Base-by-base conservation (phyloP, 495 filamentous ascomycete genomes). In the Podospora bellae-mahoneyi region DNA sequence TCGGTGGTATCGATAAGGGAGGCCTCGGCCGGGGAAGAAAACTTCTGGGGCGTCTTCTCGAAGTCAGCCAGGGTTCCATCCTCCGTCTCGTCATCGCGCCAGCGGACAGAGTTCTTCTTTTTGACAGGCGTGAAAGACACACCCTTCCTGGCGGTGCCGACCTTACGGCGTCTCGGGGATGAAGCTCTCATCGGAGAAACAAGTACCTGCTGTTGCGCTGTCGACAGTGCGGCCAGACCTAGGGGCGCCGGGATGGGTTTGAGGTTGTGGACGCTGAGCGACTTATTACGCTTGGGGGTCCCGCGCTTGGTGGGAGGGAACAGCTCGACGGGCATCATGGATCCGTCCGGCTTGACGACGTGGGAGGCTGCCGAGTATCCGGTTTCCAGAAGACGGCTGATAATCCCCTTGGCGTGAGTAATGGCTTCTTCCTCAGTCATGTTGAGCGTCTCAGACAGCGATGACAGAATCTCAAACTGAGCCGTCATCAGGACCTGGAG, bases 1-100 rank as follows among this genome's bases (percentile, higher is more conserved):
- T 75, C 77, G 19, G 16, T 62, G 26, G 61, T 39, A 23, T 13
- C 27, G 61, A 32, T 10, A 0, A 81, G 74, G 16, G 83, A 81
- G 39, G 68, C 77, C 19, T 79, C 73, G 44, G 87, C 84, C 16
- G 81, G 77, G 0, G 85, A 85, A 30, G 86, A 84, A 15, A 84
- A 77, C 73, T 87, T 90, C 72, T 91, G 83, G 28, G 93, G 94
- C 4, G 94, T 96, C 78, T 91, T 91, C 75, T 94, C 90, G 69
- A 93, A 96, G 73, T 97, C 94, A 64, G 92, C 91, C 32, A 97
- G 80, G 34, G 89, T 84, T 10, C 92, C 92, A 19, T 86, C 81
- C 73, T 97, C 90, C 30, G 88, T 86, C 63, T 91, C 91, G 72
- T 98, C 95, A 74, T 99, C 95, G 60, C 91, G 89, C 96, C 96